Base-by-base conservation (phyloP, 164 flowering plant species). In the Umbellularia californica region DNA sequence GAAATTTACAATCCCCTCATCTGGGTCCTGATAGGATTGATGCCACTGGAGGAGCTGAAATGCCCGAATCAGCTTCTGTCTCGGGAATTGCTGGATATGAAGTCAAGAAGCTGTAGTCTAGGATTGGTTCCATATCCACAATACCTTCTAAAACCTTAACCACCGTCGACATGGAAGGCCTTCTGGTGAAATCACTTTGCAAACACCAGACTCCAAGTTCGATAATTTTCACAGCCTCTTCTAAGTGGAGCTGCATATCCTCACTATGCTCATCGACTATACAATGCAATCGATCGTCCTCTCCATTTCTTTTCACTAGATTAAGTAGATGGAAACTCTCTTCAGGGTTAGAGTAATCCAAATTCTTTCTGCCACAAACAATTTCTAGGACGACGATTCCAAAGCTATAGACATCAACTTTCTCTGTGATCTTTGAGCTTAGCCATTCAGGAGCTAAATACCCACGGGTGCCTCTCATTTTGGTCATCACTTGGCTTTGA, bases 391-490 rank as follows among this genome's bases (percentile, higher is more conserved):
- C 19, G 27, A 81, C 74, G 41, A 72, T 10, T 0, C 79, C 81
- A 41, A 76, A 79, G 67, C 82, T 82, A 58, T 76, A 71, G 11
- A 81, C 70, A n/a, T 75, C 77, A 33, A 28, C 81, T 64, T 74
- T 79, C 58, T 60, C 76, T 0, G 73, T 68, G 22, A 71, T 71
- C 23, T 15, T 62, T 27, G 68, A 70, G 25, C 13, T 69, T 74
- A 28, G 41, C 77, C 79, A 79, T 68, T 82, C 80, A 5, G 82
- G 77, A 6, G 80, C 76, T 30, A 80, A 25, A 60, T 77, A 80
- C 3, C 82, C 84, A 0, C 17, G 64, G 10, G 85, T 85, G 70
- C 86, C 86, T 63, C 83, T 84, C 63, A 81, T 58, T 24, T 63
- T 63, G 1, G 83, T 82, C 72, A 74, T 27, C 14, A 80, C 75